These are phyloP conservation scores for Leptographium lundbergii DNA, from an alignment of 2,329 filamentous ascomycete species.

Conservation along the genomic window DNA sequence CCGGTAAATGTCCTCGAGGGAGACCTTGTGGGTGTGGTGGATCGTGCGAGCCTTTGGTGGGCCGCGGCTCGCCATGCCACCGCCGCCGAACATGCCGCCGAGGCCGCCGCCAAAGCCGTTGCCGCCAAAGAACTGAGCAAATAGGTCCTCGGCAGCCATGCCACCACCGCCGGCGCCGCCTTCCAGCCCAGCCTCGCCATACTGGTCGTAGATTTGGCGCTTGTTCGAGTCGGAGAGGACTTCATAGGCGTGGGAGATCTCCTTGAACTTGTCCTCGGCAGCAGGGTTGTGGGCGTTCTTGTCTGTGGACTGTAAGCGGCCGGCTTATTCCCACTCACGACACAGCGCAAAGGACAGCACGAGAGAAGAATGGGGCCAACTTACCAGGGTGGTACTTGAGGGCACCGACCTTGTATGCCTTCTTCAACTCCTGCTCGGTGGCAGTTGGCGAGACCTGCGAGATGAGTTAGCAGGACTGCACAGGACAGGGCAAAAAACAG, in stretches of 20 bases:
- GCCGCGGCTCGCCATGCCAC: conserved; percentile 64
- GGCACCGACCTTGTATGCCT: conserved; percentile 74
- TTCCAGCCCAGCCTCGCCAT: conserved; percentile 93
- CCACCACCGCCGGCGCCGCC: conserved; percentile 67
- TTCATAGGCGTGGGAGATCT: conserved; percentile 91
- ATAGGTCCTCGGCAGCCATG: conserved; percentile 93
- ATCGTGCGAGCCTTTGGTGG: conserved; percentile 88
- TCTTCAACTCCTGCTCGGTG: conserved; percentile 79
- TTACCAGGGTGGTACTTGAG: conserved; percentile 75
- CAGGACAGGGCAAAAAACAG: background rate
- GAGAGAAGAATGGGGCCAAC: conserved; percentile 15
- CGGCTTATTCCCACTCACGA: background rate
- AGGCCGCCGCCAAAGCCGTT: conserved; percentile 60
- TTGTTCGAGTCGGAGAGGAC: conserved; percentile 86
- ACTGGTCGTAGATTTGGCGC: conserved; percentile 87
- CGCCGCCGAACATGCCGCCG: conserved; percentile 66
- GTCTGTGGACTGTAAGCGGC: conserved; percentile 39
- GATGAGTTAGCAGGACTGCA: conserved; percentile 7
- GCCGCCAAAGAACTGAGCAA: conserved; percentile 90
- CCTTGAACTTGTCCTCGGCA: conserved; percentile 97
- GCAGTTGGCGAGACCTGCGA: conserved; percentile 62
- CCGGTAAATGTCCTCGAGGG: conserved; percentile 93
- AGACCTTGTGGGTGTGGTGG: conserved; percentile 96
- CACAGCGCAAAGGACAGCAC: background rate
- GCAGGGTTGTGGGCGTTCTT: conserved; percentile 93